Base-by-base conservation (phyloP, 1,139 yeast species). In the Pichia sp. region DNA sequence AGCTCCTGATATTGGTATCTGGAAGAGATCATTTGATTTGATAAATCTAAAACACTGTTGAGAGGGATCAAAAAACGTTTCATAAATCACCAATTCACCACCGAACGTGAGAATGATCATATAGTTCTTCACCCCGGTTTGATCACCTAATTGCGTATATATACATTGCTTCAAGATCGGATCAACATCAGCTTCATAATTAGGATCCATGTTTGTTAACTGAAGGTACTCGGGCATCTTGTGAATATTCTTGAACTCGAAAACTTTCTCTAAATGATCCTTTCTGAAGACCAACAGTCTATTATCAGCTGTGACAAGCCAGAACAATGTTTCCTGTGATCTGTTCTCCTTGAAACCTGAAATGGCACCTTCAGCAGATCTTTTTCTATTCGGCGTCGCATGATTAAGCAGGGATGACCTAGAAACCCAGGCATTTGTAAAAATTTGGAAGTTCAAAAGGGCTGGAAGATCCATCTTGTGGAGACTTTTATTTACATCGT, bases 261-360 rank as follows among this genome's bases (percentile, higher is more conserved):
- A 78, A 34, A 84, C 78, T 41, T 72, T 68, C 50, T 79, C 81
- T 41, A 74, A 69, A 52, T 81, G 91, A 37, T 74, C 68, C 43
- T 75, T 66, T 39, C 69, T 70, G 53, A 81, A 81, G 12, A 75
- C 73, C 32, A 82, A 73, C 22, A 82, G 63, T 54, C 86, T 69
- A 48, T 82, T 82, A 54, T 81, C 87, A 45, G 86, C 88, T 1
- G 91, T 80, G 3, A 80, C 85, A 34, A 81, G 68, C 26, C 83
- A 65, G 46, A 81, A 79, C 0, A 76, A 64, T 37, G 68, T 71
- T 45, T 71, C 72, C 4, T 55, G 53, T 3, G 50, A 40, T 0
- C 41, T 24, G 17, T 48, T 34, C 13, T 22, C 32, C 8, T 40
- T 45, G 8, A 39, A 44, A 30, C 33, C 28, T 18, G 45, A 32